Conservation (phyloP, 768 basidiomycete species). For the Amanita muscaria region DNA sequence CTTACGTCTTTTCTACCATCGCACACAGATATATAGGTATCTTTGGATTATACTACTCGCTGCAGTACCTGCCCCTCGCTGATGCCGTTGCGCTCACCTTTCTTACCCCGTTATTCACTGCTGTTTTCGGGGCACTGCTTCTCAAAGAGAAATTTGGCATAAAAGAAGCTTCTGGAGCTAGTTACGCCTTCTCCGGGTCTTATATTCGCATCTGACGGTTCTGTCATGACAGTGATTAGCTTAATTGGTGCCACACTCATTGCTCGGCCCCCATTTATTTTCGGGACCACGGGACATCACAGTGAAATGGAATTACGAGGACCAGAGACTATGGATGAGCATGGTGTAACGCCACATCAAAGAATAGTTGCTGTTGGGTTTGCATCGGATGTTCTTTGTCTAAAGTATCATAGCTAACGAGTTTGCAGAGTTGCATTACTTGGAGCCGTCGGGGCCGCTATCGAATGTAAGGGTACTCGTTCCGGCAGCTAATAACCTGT, state of each 20-base stretch:
- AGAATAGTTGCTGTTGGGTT: slow-evolving; percentile 56
- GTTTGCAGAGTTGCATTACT: slow-evolving; percentile 44
- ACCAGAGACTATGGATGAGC: neutral
- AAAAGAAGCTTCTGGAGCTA: slow-evolving; percentile 43
- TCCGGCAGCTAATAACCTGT: too few species aligned
- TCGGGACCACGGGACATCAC: slow-evolving; percentile 30
- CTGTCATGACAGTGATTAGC: slow-evolving; percentile 41
- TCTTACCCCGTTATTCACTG: slow-evolving; percentile 58
- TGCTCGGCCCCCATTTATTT: slow-evolving; percentile 68
- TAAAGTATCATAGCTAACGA: neutral
- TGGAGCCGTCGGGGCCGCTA: slow-evolving; percentile 54
- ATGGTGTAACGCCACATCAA: slow-evolving; percentile 15
- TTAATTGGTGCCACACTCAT: slow-evolving; percentile 75
- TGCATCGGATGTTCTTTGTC: slow-evolving; percentile 8
- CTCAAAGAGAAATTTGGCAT: slow-evolving; percentile 50
- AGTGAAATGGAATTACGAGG: neutral
- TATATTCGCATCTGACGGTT: neutral
- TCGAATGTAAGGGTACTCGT: slow-evolving; percentile 46
- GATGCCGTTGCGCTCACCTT: slow-evolving; percentile 76
- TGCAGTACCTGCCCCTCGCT: slow-evolving; percentile 67
- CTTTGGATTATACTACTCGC: slow-evolving; percentile 59
- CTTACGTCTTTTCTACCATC: neutral
- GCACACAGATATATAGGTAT: slow-evolving; percentile 57
- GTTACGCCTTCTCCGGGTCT: slow-evolving; percentile 13
- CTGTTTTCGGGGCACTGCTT: slow-evolving; percentile 32